Base-by-base conservation (phyloP, 208 protist species). In the Acanthamoeba triangularis region DNA sequence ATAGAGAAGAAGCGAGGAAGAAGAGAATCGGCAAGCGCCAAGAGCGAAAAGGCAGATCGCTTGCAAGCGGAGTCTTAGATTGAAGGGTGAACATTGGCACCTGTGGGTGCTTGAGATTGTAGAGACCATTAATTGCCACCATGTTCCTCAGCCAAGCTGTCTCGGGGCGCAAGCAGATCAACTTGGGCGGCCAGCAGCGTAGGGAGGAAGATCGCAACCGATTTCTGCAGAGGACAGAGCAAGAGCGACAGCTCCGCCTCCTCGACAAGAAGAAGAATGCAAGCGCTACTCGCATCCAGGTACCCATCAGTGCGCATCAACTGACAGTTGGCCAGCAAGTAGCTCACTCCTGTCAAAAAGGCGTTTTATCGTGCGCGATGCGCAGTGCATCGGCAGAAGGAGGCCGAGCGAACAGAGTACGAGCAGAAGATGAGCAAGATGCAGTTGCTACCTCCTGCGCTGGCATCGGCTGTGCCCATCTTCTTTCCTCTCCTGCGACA, bases 401-500 rank as follows among this genome's bases (percentile, higher is more conserved):
- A 90, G 30, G 30, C 25, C 0, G 84, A 90, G n/a, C 41, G 84
- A 33, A 37, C 0, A 52, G 84, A 90, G n/a, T 90, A 52, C 25
- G 54, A 90, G 35, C 47, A 67, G 23, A 90, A 67, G 33, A 59
- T 90, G 47, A 37, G 20, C 54, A 90, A 67, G 49, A 30, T 90
- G 84, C 56, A 69, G 84, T 8, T 90, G 84, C 49, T 90, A 28
- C 84, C 84, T 14, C 84, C 84, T 41, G 54, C 47, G 35, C 44
- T 90, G 18, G 25, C 84, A 0, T 69, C 84, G 0, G 84, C 84
- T 30, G 84, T 67, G 84, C 84, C 84, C 84, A 90, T 90, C 84
- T 90, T 90, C 84, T 90, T 90, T 30, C 84, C 84, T 25, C 84
- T 90, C 16, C 84, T 90, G 84, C 84, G 84, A 37, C 84, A 90